phyloP scores from a whole-genome alignment of 441 rosid genomes.

The Hura crepitans region DNA sequence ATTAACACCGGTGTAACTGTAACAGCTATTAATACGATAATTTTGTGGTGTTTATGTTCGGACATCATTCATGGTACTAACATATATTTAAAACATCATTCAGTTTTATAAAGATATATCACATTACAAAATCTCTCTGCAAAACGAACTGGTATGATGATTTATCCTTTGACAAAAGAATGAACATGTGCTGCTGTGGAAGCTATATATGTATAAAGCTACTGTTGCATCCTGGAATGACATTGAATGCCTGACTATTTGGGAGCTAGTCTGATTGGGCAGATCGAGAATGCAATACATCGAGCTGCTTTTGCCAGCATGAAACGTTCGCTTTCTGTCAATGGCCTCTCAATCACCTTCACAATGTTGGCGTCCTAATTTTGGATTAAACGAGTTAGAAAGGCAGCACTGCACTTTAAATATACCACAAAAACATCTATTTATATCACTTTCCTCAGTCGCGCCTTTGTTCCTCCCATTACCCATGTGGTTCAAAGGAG shows the following conservation, averaged over 20 bases:
- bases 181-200: not conserved
- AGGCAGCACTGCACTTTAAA: not conserved
- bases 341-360: slow-evolving; percentile 80
- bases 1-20: no score
- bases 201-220: not conserved
- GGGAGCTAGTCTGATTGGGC: slow-evolving; percentile 77
- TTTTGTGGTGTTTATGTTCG: not conserved
- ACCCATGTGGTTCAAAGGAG: not conserved
- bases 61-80: not conserved
- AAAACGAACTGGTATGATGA: not conserved
- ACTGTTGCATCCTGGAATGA: not conserved
- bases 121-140: not conserved
- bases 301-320: slow-evolving; percentile 94
- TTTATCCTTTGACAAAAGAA: not conserved
- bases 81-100: not conserved
- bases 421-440: not conserved
- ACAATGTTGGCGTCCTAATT: slow-evolving; percentile 74
- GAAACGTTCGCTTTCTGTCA: slow-evolving; percentile 88
- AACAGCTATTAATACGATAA: not conserved
- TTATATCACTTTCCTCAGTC: not conserved
- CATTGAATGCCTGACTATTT: slow-evolving; percentile 33
- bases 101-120: not conserved
- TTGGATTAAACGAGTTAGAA: slow-evolving; percentile 20
- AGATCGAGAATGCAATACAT: slow-evolving; percentile 78
- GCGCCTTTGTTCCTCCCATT: not conserved